Base-by-base conservation (phyloP, 345 rosid species). In the Salix dunnii region DNA sequence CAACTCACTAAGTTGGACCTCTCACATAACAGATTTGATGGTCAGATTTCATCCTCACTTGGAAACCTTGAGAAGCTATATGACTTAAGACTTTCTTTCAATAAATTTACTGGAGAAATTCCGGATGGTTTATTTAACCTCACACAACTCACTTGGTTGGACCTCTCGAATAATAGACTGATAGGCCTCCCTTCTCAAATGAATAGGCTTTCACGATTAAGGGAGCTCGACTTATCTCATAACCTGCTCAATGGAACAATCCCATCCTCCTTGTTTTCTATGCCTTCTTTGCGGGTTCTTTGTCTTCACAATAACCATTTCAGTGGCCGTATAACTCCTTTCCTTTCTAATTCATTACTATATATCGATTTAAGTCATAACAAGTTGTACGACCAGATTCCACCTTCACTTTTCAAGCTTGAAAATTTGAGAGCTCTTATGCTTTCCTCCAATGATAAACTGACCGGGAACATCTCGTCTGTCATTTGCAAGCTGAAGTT, bases 331-430 rank as follows among this genome's bases (percentile, higher is more conserved):
- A 62, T 79, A 3, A 76, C 72, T 4, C 63, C 30, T 17, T 49
- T 21, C 2, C 80, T 82, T 67, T 2, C 70, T 27, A 53, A 33
- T 18, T 3, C 0, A 3, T n/a, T 84, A 75, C 53, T 2, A 20
- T 53, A 68, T 20, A 65, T 84, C 1, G 51, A 74, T 77, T 64
- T 85, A 6, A 71, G 75, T 31, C 76, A 35, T 3, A 88, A 88
- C 7, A 36, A 17, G 4, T 20, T 86, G 0, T 65, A 62, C 13
- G 89, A 85, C 7, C 25, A 18, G 2, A 9, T 83, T 2, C 80
- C 88, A 6, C 38, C 4, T 21, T 75, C 83, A 10, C n/a, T 88
- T 33, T 18, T 13, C 4, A 69, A 77, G 7, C 83, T 88, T 28
- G 27, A 33, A 33, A 0, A 33, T 33, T 33, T 33, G 35, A 33